Evolutionary conservation across 495 filamentous ascomycete genomes (phyloP).

Genomic region (Penicillium coprophilum): DNA sequence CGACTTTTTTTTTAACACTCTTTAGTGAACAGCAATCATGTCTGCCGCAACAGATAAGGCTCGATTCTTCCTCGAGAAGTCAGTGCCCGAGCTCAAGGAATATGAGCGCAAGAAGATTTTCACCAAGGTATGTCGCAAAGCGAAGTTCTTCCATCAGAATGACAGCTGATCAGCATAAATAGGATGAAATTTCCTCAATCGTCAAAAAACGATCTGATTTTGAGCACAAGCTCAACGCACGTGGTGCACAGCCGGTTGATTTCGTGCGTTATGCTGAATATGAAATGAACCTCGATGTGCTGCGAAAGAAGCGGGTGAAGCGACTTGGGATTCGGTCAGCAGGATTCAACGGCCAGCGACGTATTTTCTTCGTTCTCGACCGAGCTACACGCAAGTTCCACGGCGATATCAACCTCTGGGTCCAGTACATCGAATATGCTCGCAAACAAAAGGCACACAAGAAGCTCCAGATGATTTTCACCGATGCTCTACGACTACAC

Average conservation of each 20-base stretch:
- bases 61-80: slow-evolving; percentile 88
- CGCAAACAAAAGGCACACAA: slow-evolving; percentile 72
- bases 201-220: slow-evolving; percentile 88
- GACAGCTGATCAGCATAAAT: slow-evolving; percentile 16
- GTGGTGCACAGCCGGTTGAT: slow-evolving; percentile 70
- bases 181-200: slow-evolving; percentile 87
- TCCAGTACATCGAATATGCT: slow-evolving; percentile 85
- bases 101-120: slow-evolving; percentile 88
- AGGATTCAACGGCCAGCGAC: slow-evolving; percentile 67
- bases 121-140: slow-evolving; percentile 53
- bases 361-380: slow-evolving; percentile 86
- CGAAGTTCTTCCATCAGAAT: neutral
- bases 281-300: slow-evolving; percentile 83
- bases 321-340: slow-evolving; percentile 69
- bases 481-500: slow-evolving; percentile 75
- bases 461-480: slow-evolving; percentile 75
- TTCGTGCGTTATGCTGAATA: slow-evolving; percentile 86
- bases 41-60: slow-evolving; percentile 86
- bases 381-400: slow-evolving; percentile 83
- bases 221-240: slow-evolving; percentile 84
- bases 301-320: slow-evolving; percentile 78
- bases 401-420: slow-evolving; percentile 82
- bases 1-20: slow-evolving; percentile 32
- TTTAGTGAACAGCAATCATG: slow-evolving; percentile 52
- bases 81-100: slow-evolving; percentile 86